phyloP scores from a whole-genome alignment of 2,329 filamentous ascomycete genomes.

The Verticillium nubilum region DNA sequence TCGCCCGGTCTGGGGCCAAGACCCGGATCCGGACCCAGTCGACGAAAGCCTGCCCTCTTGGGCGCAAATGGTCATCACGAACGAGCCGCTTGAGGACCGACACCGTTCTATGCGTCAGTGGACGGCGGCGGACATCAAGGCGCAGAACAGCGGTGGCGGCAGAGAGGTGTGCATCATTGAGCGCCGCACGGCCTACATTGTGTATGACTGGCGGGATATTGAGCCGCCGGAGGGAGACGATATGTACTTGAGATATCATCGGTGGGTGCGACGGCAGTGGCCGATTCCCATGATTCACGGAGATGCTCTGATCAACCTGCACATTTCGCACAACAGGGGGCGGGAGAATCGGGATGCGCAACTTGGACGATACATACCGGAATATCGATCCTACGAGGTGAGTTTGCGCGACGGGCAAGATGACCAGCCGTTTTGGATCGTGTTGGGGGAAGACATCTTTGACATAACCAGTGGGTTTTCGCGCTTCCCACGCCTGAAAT shows the following conservation, averaged over 20 bases:
- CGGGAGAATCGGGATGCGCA: neutral
- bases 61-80: neutral
- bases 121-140: neutral
- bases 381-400: conserved; percentile 1
- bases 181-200: neutral
- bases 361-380: neutral
- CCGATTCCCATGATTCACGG: neutral
- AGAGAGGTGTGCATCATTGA: neutral
- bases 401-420: neutral
- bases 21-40: neutral
- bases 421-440: conserved; percentile 4
- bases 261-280: neutral
- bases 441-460: conserved; percentile 2
- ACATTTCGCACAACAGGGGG: neutral
- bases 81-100: neutral
- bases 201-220: neutral
- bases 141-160: neutral
- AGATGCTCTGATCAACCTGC: neutral
- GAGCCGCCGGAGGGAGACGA: neutral
- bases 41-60: neutral
- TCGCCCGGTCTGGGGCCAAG: neutral
- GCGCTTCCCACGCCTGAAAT: neutral
- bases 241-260: neutral
- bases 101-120: neutral
- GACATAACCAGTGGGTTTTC: conserved; percentile 8